Percentiles rank a stretch among this genome's conserved stretches.
Evolutionary conservation across 768 basidiomycete species (phyloP).

Genomic region (Kwoniella bestiolae): DNA sequence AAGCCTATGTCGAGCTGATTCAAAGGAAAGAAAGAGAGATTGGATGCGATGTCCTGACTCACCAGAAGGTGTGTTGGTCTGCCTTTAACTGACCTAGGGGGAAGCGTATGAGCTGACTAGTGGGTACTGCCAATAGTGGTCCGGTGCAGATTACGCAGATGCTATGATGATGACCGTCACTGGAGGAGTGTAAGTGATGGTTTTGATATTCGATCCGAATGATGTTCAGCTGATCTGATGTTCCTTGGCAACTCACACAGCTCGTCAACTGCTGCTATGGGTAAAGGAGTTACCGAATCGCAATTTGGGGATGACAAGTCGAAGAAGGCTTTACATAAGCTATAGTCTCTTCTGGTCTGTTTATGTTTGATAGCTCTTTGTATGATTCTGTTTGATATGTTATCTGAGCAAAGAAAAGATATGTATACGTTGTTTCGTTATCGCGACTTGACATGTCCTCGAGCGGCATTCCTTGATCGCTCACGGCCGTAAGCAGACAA

Average conservation of each 20-base stretch:
- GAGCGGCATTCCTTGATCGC: too few species aligned
- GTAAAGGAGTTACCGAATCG: constrained; percentile 87
- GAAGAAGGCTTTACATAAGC: constrained; percentile 37
- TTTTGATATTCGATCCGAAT: neutral
- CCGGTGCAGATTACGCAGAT: constrained; percentile 91
- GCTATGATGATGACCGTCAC: constrained; percentile 92
- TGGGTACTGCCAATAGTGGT: constrained; percentile 75
- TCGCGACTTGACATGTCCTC: neutral
- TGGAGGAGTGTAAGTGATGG: constrained; percentile 71
- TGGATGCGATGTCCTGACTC: constrained; percentile 93
- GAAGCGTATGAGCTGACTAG: constrained; percentile 10
- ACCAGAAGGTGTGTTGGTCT: constrained; percentile 75
- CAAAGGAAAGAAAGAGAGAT: constrained; percentile 91
- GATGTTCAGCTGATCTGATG: neutral
- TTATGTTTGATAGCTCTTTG: neutral
- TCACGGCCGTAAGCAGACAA: neutral
- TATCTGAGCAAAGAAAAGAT: neutral
- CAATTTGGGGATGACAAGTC: constrained; percentile 65
- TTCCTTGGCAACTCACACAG: constrained; percentile 7
- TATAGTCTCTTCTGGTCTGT: constrained; percentile 10
- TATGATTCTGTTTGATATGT: neutral
- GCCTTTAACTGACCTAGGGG: constrained; percentile 17
- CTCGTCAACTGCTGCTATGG: constrained; percentile 99
- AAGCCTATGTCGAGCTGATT: constrained; percentile 94
- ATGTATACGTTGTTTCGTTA: neutral